Evolutionary conservation across 768 basidiomycete species (phyloP).

Genomic region (Mycena alexandri): DNA sequence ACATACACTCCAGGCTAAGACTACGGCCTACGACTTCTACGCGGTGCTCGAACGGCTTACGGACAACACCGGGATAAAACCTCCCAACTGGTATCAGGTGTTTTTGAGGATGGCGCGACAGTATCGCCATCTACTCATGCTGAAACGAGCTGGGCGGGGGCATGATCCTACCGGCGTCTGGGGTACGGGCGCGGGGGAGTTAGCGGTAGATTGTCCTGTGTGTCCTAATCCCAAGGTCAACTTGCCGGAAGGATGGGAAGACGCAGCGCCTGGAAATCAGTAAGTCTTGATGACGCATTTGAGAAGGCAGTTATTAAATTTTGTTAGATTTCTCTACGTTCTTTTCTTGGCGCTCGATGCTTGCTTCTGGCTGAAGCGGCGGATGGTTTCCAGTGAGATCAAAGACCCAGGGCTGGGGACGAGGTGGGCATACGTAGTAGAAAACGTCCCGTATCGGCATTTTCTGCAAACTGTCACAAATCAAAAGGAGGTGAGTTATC

Average conservation of each 20-base stretch:
- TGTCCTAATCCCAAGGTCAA: slow-evolving; percentile 36
- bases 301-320: too few relatives aligned
- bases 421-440: slow-evolving; percentile 30
- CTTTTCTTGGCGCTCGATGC: too few relatives aligned
- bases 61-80: slow-evolving; percentile 43
- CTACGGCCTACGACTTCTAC: too few relatives aligned
- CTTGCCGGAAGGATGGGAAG: slow-evolving; percentile 30
- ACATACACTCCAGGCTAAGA: slow-evolving; percentile 32
- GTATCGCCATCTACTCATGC: slow-evolving; percentile 29
- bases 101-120: slow-evolving; percentile 33
- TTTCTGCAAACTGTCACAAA: slow-evolving; percentile 12
- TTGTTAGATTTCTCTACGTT: not conserved
- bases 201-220: slow-evolving; percentile 38
- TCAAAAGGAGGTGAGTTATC: slow-evolving; percentile 23
- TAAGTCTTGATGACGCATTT: not conserved
- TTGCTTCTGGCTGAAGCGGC: too few relatives aligned
- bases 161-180: slow-evolving; percentile 1
- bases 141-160: slow-evolving; percentile 31
- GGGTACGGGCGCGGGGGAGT: slow-evolving; percentile 25
- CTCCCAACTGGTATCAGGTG: slow-evolving; percentile 42
- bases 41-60: slow-evolving; percentile 38
- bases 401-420: slow-evolving; percentile 18
- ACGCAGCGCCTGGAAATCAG: slow-evolving; percentile 2
- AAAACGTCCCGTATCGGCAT: slow-evolving; percentile 15
- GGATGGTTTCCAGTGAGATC: too few relatives aligned